Conservation (phyloP, 176 grass and related monocot species). For the Miscanthus lutarioriparius region DNA sequence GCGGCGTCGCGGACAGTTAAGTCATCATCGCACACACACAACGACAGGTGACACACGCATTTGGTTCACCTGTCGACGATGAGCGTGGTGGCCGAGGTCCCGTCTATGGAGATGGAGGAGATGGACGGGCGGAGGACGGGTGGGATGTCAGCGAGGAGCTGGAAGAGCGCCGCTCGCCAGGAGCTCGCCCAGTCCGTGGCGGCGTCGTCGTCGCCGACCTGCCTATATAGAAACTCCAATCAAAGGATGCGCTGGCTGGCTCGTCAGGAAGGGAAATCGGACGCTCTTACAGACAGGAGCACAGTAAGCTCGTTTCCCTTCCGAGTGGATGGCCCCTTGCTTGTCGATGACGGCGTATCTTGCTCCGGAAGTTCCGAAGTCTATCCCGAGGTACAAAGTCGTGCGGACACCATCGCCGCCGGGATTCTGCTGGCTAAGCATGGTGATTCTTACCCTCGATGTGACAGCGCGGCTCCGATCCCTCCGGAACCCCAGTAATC, state of each 20-base stretch:
- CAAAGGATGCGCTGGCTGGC: not conserved
- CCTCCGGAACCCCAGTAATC: not conserved
- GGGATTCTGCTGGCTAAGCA: constrained; percentile 9
- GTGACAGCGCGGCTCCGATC: not conserved
- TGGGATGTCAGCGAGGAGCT: constrained; percentile 51
- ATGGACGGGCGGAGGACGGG: constrained; percentile 29
- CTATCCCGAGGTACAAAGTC: constrained; percentile 69
- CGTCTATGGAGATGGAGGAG: constrained; percentile 65
- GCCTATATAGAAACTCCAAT: constrained; percentile 43
- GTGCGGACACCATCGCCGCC: constrained; percentile 5
- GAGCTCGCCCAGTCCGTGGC: constrained; percentile 45
- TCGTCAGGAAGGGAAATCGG: not conserved
- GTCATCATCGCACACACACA: no score
- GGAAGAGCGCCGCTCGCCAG: constrained; percentile 72
- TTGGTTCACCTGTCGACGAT: constrained; percentile 70
- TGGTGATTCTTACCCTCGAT: not conserved
- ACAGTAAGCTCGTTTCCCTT: constrained; percentile 64
- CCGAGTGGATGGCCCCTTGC: constrained; percentile 44
- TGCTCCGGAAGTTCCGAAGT: constrained; percentile 80
- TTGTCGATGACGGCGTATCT: constrained; percentile 78
- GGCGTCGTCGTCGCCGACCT: constrained; percentile 43
- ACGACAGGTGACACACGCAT: no score
- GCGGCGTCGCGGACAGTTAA: not conserved
- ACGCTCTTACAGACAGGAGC: constrained; percentile 47
- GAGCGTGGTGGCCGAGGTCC: constrained; percentile 69